Evolutionary conservation across 306 rosid species (phyloP).

Genomic region (Senna siamea): DNA sequence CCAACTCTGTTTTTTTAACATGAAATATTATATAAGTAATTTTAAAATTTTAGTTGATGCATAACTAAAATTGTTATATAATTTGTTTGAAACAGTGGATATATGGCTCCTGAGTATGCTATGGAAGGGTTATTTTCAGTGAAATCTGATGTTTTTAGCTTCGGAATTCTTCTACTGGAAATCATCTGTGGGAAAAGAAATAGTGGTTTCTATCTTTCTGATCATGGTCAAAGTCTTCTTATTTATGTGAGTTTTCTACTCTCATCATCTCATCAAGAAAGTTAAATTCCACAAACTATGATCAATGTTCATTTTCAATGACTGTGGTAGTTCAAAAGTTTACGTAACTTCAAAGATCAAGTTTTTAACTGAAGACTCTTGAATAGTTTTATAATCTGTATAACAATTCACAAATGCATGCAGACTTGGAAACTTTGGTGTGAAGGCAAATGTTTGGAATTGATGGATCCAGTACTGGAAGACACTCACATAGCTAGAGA

Average conservation of each 20-base stretch:
- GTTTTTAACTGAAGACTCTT: no score
- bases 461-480: conserved; percentile 48
- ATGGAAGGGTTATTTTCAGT: conserved; percentile 33
- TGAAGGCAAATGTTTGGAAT: conserved; percentile 42
- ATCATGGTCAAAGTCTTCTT: conserved; percentile 28
- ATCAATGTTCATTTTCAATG: no score
- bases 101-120: conserved; percentile 47
- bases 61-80: not conserved
- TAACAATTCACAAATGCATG: not conserved
- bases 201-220: conserved; percentile 1
- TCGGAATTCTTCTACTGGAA: conserved; percentile 34
- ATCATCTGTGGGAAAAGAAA: conserved; percentile 33
- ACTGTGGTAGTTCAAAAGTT: no score
- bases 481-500: conserved; percentile 14
- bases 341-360: no score
- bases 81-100: conserved; percentile 34
- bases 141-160: conserved; percentile 38
- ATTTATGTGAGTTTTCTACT: conserved; percentile 12
- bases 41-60: not conserved
- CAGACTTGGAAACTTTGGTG: conserved; percentile 61
- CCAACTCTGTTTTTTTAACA: not conserved
- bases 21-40: not conserved
- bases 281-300: not conserved
- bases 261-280: not conserved
- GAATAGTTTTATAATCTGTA: not conserved